Evolutionary conservation across 2,329 filamentous ascomycete species (phyloP).

Genomic region (Gyromitra esculenta): DNA sequence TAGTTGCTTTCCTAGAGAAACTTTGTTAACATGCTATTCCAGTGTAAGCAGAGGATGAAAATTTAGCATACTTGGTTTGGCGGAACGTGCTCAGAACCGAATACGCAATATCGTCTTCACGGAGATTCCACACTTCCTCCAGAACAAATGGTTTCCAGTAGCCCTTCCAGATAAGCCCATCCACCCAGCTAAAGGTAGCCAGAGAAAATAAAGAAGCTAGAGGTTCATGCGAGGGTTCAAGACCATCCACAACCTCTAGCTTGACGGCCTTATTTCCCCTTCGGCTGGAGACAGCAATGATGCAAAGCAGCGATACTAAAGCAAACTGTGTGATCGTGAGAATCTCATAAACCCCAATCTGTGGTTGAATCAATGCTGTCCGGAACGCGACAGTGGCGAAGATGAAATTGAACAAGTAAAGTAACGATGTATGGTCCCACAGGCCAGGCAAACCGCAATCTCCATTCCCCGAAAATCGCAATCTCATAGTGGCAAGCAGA

Average conservation of each 20-base stretch:
- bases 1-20: constrained; percentile 71
- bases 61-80: constrained; percentile 69
- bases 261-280: constrained; percentile 91
- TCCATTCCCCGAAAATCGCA: constrained; percentile 69
- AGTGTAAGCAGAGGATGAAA: neutral
- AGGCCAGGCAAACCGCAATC: constrained; percentile 74
- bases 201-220: constrained; percentile 88
- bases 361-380: constrained; percentile 81
- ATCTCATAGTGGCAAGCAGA: constrained; percentile 75
- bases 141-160: constrained; percentile 87
- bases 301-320: constrained; percentile 76
- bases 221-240: constrained; percentile 87
- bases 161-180: constrained; percentile 86
- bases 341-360: constrained; percentile 69
- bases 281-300: constrained; percentile 80
- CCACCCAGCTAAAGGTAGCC: constrained; percentile 89
- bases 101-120: constrained; percentile 86
- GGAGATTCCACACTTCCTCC: constrained; percentile 88
- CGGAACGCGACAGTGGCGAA: constrained; percentile 81
- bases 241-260: constrained; percentile 85
- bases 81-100: constrained; percentile 83
- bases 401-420: constrained; percentile 86
- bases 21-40: constrained; percentile 2
- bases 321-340: constrained; percentile 78
- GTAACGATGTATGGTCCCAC: constrained; percentile 90